phyloP scores from a whole-genome alignment of 345 rosid species.

The Pistacia integerrima region DNA sequence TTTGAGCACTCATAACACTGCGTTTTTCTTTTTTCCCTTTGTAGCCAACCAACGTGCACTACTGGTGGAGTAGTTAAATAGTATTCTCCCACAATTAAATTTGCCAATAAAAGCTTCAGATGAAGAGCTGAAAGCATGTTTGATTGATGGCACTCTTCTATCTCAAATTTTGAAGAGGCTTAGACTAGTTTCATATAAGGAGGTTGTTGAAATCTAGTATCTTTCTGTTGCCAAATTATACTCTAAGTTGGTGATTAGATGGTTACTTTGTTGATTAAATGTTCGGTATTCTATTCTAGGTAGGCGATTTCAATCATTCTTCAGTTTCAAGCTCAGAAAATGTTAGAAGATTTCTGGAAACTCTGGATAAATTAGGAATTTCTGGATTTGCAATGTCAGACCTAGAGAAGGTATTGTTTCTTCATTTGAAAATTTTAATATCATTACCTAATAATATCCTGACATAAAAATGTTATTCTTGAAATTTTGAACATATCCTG shows the following conservation, averaged over 20 bases:
- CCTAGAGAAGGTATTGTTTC: conserved; percentile 70
- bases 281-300: conserved; percentile 40
- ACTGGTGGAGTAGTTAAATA: conserved; percentile 54
- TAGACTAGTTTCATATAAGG: conserved; percentile 42
- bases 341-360: conserved; percentile 56
- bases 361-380: conserved; percentile 66
- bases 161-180: conserved; percentile 45
- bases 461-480: conserved; percentile 1
- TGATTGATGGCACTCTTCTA: conserved; percentile 47
- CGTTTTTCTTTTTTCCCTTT: not conserved
- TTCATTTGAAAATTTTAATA: not conserved
- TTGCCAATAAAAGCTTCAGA: conserved; percentile 48
- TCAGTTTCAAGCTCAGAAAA: conserved; percentile 40
- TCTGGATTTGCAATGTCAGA: conserved; percentile 66
- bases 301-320: conserved; percentile 37
- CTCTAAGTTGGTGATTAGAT: conserved; percentile 2
- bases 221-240: not conserved
- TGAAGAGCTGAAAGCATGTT: conserved; percentile 48
- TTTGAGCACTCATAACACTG: not conserved
- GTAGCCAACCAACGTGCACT: conserved; percentile 42
- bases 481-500: not conserved
- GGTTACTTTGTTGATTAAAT: conserved; percentile 17
- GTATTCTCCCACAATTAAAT: conserved; percentile 38
- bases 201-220: conserved; percentile 37
- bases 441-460: not conserved